A percentile compares a stretch with the other conserved stretches of the same genome.
These are phyloP conservation scores for Vitis hybrid DNA, from an alignment of 177 flowering plant species.

Conservation along the genomic window DNA sequence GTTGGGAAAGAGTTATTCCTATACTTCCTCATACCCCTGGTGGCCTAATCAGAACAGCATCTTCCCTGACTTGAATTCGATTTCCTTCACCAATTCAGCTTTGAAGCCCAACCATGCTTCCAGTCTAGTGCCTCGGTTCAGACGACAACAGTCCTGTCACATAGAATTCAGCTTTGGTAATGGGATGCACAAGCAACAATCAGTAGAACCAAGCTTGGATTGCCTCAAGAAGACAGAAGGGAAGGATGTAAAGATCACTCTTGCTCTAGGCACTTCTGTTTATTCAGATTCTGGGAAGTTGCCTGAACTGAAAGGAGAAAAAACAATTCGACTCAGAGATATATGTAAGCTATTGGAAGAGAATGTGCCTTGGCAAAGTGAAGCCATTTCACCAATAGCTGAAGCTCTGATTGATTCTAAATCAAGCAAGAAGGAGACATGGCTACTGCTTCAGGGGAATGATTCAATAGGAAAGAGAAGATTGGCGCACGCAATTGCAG, in stretches of 20 bases:
- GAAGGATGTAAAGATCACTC: conserved; percentile 63
- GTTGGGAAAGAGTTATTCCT: conserved; percentile 28
- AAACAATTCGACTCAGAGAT: conserved; percentile 15
- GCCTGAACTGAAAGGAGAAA: conserved; percentile 12
- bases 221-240: conserved; percentile 41
- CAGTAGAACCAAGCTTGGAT: conserved; percentile 44
- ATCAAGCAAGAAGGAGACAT: conserved; percentile 29
- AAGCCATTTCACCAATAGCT: conserved; percentile 42
- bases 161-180: conserved; percentile 49
- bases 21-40: conserved; percentile 40
- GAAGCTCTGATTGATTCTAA: conserved; percentile 43
- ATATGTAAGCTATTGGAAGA: conserved; percentile 43
- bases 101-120: conserved; percentile 15
- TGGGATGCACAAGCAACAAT: conserved; percentile 20
- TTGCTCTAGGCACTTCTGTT: conserved; percentile 61
- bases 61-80: conserved; percentile 39
- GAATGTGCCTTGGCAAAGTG: conserved; percentile 76
- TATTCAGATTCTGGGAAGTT: conserved; percentile 24
- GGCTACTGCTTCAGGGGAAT: conserved; percentile 63
- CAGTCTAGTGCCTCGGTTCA: conserved; percentile 31
- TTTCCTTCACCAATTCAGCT: conserved; percentile 38
- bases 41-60: conserved; percentile 42
- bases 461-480: conserved; percentile 68
- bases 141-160: conserved; percentile 50
- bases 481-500: conserved; percentile 54